These are phyloP conservation scores for Myriosclerotinia scirpicola DNA, from an alignment of 2,329 filamentous ascomycete genomes.

Conservation along the genomic window DNA sequence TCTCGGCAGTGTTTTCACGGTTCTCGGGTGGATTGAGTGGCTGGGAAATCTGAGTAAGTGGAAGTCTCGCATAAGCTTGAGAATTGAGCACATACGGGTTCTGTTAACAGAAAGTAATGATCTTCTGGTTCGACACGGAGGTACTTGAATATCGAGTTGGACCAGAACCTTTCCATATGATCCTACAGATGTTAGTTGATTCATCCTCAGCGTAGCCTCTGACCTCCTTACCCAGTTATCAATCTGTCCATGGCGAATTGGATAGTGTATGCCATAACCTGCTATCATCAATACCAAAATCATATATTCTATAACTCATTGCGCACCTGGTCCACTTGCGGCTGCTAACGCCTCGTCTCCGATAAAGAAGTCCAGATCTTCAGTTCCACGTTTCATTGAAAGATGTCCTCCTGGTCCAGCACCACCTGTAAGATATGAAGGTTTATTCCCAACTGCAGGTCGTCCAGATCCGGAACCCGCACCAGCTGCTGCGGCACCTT, in stretches of 20 bases:
- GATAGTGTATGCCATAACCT: constrained; percentile 97
- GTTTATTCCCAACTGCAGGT: constrained; percentile 89
- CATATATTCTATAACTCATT: background rate
- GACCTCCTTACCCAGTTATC: constrained; percentile 82
- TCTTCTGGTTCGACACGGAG: constrained; percentile 97
- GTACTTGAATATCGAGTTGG: constrained; percentile 99
- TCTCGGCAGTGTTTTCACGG: constrained; percentile 97
- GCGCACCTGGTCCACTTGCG: constrained; percentile 72
- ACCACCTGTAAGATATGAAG: constrained; percentile 89
- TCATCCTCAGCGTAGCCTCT: constrained; percentile 1
- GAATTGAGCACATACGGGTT: constrained; percentile 67
- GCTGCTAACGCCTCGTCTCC: constrained; percentile 92
- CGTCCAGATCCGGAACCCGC: constrained; percentile 81
- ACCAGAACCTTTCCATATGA: constrained; percentile 99
- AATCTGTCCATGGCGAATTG: constrained; percentile 95
- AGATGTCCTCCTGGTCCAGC: constrained; percentile 80
- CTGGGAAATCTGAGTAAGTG: constrained; percentile 46
- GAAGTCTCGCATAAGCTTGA: constrained; percentile 2
- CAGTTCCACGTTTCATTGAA: constrained; percentile 89
- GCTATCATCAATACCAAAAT: constrained; percentile 32
- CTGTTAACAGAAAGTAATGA: constrained; percentile 96
- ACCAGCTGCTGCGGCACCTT: constrained; percentile 69
- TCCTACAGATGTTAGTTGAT: constrained; percentile 57
- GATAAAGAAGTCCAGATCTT: constrained; percentile 98
- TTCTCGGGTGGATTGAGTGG: constrained; percentile 98